Base-by-base conservation (phyloP, 2,329 filamentous ascomycete species). In the Aureobasidium sp. region DNA sequence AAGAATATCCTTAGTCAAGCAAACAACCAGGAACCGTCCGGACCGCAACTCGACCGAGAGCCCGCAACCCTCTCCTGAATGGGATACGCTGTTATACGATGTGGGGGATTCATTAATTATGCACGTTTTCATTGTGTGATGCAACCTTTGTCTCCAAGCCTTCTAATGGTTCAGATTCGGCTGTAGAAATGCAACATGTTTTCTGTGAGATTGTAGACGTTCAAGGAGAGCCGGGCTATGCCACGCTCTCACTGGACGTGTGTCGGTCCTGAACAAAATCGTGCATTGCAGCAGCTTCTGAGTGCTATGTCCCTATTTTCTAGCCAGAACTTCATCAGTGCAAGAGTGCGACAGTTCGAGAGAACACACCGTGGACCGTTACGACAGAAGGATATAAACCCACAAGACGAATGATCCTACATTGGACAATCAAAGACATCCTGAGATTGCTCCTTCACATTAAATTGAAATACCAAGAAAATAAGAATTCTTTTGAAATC, bases 1-100 rank as follows among this genome's bases (percentile, higher is more conserved):
- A 48, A 39, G 30, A 39, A 49, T 27, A 39, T 30, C 34, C 45
- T 49, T 49, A 38, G 45, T 49, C 45, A 49, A 49, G 45, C 32
- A 29, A n/a, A 27, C 22, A 34, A 45, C 44, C 25, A 48, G 30
- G 44, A 27, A 48, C 30, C 44, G 30, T 35, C 22, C 45, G 45
- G 45, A 38, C 34, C 45, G 45, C 45, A 14, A 39, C 45, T 38
- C 19, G 34, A 49, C 45, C 45, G 41, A 45, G 30, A 45, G 41
- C 34, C 34, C 41, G 41, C 41, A 45, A 45, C 24, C 29, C 41
- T 45, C 41, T 45, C 41, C 41, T 45, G 41, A 45, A 34, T 19
- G 11, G 41, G 41, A 34, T 34, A 45, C 41, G 41, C 41, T 45
- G 40, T 12, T 34, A 14, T 45, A 45, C 41, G 41, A 7, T 45